A percentile compares a stretch with the other conserved stretches of the same genome.
phyloP scores from a whole-genome alignment of 139 green algal species.

The Chlorella ohadii region DNA sequence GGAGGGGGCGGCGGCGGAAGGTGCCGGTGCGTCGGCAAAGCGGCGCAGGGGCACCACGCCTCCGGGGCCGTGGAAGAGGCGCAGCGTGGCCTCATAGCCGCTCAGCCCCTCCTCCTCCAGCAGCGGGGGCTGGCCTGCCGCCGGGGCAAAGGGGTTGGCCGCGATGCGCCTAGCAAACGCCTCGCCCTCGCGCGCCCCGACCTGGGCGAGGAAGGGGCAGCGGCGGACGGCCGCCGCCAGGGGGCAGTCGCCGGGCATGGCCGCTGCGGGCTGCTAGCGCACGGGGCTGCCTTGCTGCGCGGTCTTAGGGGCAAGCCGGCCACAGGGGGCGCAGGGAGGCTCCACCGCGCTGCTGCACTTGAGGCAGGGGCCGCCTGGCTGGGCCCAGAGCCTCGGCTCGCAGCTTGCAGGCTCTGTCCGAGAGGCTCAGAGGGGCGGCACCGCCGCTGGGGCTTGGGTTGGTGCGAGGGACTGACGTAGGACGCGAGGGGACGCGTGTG shows the following conservation, averaged over 20 bases:
- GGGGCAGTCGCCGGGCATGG: slow-evolving; percentile 1
- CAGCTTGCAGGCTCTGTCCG: too few relatives aligned
- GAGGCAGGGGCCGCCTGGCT: too few relatives aligned
- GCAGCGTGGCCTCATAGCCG: slow-evolving; percentile 17
- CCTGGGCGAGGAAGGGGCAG: slow-evolving; percentile 50
- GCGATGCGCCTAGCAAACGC: slow-evolving; percentile 36
- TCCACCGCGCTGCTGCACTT: too few relatives aligned
- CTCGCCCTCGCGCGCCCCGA: slow-evolving; percentile 40
- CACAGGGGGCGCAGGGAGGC: too few relatives aligned
- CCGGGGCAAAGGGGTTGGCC: slow-evolving; percentile 32
- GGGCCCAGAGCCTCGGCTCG: too few relatives aligned
- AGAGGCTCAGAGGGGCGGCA: too few relatives aligned
- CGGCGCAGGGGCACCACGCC: slow-evolving; percentile 34
- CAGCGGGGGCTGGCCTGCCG: background rate
- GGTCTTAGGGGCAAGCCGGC: too few relatives aligned
- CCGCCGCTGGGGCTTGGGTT: too few relatives aligned
- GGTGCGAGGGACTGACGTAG: too few relatives aligned
- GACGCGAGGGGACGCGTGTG: too few relatives aligned
- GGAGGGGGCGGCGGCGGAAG: background rate
- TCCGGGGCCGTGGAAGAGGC: slow-evolving; percentile 36
- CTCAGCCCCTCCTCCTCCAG: slow-evolving; percentile 4
- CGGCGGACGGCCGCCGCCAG: slow-evolving; percentile 21
- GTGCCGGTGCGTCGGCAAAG: background rate
- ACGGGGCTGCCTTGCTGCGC: background rate
- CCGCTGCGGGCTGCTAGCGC: background rate